These are phyloP conservation scores for Biancaea sappan DNA, from an alignment of 306 rosid species.

Conservation along the genomic window DNA sequence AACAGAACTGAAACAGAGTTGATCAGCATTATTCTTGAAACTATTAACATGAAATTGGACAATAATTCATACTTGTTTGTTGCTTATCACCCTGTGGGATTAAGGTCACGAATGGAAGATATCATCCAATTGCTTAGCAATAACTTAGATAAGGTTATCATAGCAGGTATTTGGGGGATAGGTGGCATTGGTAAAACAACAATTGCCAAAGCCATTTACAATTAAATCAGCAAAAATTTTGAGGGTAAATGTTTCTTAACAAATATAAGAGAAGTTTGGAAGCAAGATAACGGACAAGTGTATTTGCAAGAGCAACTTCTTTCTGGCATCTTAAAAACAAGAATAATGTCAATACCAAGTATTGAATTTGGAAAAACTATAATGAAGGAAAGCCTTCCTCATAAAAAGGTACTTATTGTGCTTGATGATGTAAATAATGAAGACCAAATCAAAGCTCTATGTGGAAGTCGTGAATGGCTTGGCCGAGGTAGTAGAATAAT, in stretches of 20 bases:
- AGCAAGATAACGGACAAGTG: neutral
- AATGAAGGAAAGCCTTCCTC: neutral
- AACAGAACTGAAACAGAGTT: neutral
- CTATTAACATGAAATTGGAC: no score
- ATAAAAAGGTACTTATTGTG: neutral
- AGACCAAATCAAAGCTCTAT: neutral
- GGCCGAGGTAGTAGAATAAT: neutral
- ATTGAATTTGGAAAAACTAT: neutral
- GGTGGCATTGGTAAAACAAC: neutral
- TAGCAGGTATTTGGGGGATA: neutral
- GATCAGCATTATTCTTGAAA: no score
- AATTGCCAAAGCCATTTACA: neutral
- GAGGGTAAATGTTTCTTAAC: neutral
- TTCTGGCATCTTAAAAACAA: neutral
- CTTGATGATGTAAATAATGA: neutral
- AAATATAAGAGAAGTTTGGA: neutral
- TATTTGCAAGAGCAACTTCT: neutral
- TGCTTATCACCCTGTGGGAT: neutral
- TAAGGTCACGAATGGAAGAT: neutral
- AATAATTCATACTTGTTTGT: neutral
- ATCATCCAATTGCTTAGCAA: no score
- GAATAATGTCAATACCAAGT: neutral
- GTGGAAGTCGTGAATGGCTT: neutral
- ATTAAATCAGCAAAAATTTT: neutral
- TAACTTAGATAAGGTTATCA: no score